phyloP scores from a whole-genome alignment of 2,329 filamentous ascomycete genomes.

The Paecilomyces niveus region DNA sequence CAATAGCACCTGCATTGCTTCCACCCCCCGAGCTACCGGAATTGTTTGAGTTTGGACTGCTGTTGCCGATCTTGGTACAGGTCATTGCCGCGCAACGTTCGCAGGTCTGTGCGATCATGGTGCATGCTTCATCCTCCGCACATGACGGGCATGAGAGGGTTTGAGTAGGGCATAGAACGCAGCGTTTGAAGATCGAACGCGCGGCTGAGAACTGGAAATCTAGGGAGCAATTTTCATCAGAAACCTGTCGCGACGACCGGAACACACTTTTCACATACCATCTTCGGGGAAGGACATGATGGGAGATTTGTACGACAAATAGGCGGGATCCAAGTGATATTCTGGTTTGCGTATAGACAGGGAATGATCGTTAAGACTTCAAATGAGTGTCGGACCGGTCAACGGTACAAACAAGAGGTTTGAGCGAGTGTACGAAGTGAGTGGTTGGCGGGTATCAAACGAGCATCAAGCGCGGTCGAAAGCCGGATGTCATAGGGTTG shows the following conservation, averaged over 20 bases:
- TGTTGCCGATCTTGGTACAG: conserved; percentile 43
- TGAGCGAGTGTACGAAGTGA: conserved; percentile 5
- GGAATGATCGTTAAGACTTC: conserved; percentile 4
- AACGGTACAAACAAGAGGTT: conserved; percentile 18
- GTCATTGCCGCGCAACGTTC: conserved; percentile 50
- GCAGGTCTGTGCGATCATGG: conserved; percentile 54
- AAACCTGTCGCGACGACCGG: neutral
- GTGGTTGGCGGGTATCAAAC: neutral
- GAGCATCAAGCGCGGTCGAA: neutral
- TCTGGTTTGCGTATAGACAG: conserved; percentile 10
- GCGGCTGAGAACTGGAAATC: conserved; percentile 3
- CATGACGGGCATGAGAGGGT: conserved; percentile 57
- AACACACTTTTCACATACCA: conserved; percentile 11
- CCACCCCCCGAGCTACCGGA: conserved; percentile 17
- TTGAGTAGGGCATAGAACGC: conserved; percentile 48
- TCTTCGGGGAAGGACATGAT: conserved; percentile 20
- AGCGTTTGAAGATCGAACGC: conserved; percentile 33
- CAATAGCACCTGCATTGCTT: conserved; percentile 74
- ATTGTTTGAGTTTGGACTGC: conserved; percentile 20
- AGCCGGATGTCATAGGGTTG: neutral
- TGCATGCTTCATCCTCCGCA: conserved; percentile 48
- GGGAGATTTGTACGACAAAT: conserved; percentile 6
- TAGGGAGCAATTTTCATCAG: neutral
- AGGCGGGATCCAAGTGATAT: conserved; percentile 1
- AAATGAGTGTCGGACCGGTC: conserved; percentile 19